Evolutionary conservation across 75 land plant species (phyloP).

Genomic region (Larix kaempferi): DNA sequence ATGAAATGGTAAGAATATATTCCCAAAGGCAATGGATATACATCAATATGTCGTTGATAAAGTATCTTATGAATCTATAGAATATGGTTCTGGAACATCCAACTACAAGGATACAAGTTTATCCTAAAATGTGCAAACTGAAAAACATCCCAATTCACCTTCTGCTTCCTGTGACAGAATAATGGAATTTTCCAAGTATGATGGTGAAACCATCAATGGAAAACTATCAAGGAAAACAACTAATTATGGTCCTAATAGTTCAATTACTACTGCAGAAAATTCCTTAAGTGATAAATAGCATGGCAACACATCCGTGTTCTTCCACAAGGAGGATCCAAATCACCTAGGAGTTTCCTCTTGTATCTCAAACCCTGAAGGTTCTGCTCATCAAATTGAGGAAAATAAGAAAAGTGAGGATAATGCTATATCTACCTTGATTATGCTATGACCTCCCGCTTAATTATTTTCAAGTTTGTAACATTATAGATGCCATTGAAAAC

Average conservation of each 20-base stretch:
- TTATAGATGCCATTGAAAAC: no score
- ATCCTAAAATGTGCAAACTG: neutral
- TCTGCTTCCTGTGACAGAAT: neutral
- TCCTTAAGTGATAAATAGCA: neutral
- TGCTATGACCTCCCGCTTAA: no score
- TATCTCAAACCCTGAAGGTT: neutral
- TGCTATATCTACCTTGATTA: no score
- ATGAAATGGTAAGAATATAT: neutral
- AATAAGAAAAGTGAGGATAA: neutral
- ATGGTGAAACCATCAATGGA: conserved; percentile 3
- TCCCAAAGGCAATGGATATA: neutral
- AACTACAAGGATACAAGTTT: neutral
- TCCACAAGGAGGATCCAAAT: neutral
- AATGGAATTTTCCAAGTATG: neutral
- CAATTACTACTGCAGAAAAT: neutral
- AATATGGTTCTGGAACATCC: neutral
- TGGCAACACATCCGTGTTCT: neutral
- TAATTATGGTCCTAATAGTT: neutral
- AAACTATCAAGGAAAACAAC: neutral
- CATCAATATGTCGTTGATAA: neutral
- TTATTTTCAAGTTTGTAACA: no score
- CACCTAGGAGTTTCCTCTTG: neutral
- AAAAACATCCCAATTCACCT: neutral
- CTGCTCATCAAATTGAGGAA: neutral
- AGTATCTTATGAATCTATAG: neutral